phyloP scores from a whole-genome alignment of 2,329 filamentous ascomycete genomes.

The Phoma herbarum region DNA sequence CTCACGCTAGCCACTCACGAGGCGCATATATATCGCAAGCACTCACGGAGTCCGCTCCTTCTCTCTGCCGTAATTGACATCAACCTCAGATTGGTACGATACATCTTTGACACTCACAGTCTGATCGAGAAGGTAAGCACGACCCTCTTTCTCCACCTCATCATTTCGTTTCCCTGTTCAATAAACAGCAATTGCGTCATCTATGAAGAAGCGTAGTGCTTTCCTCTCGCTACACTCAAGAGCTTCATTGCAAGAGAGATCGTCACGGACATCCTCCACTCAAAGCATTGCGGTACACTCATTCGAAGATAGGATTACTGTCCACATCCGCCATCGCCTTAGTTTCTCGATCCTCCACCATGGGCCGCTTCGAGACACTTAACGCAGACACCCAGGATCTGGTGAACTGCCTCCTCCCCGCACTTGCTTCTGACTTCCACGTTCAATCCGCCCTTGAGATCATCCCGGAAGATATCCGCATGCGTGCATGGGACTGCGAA shows the following conservation, averaged over 20 bases:
- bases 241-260: not conserved
- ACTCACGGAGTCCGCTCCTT: not conserved
- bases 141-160: not conserved
- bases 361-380: slow-evolving; percentile 46
- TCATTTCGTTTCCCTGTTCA: not conserved
- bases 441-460: slow-evolving; percentile 36
- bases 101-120: not conserved
- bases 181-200: not conserved
- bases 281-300: not conserved
- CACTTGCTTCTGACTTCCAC: slow-evolving; percentile 38
- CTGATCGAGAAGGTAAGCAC: slow-evolving; percentile 7
- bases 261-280: too few species aligned
- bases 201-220: not conserved
- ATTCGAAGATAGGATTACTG: not conserved
- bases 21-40: not conserved
- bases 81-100: not conserved
- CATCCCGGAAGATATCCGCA: slow-evolving; percentile 48
- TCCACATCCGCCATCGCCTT: not conserved
- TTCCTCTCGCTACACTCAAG: not conserved
- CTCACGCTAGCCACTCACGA: not conserved
- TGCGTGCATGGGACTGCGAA: slow-evolving; percentile 50
- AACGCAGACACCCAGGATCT: slow-evolving; percentile 45
- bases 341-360: slow-evolving; percentile 17
- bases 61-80: not conserved
- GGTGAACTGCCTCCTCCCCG: slow-evolving; percentile 43